Base-by-base conservation (phyloP, 2,329 filamentous ascomycete genomes). In the Neofusicoccum cordaticola region DNA sequence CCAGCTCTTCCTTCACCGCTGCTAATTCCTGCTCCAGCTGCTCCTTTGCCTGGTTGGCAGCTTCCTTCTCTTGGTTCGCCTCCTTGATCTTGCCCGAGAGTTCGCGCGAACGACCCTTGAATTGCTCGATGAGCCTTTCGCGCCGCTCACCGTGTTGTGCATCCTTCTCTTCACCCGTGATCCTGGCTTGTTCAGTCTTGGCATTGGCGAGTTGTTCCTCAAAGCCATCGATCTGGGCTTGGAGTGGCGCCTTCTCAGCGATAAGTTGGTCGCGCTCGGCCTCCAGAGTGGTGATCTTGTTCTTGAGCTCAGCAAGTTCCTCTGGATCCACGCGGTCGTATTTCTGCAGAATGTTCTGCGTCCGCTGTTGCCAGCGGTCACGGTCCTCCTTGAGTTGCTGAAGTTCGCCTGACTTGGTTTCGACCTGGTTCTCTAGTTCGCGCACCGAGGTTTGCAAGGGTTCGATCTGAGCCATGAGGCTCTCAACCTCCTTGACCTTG, bases 281-380 rank as follows among this genome's bases (percentile, higher is more conserved):
- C 62, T 84, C 72, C 50, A 82, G 69, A 27, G 74, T 74, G 15
- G 86, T 80, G 62, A 97, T 86, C 66, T 89, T 88, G 73, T 90
- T 87, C 80, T 95, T 97, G 65, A 99, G 84, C 66, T 90, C 88
- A 71, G 98, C 94, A 74, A 97, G 86, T 73, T 98, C 94, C 2
- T 91, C 92, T 48, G 95, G 94, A 73, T 99, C 95, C 61, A 96
- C 92, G 64, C 94, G 91, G 70, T 97, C 93, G 73, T 98, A 97
- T 75, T 97, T 97, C 69, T 92, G 93, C 58, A 99, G 86, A 67
- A 99, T 97, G 70, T 96, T 92, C 74, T 98, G 93, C 1, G 93
- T 96, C 27, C 95, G 90, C 82, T 97, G 94, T 78, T 97, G 93
- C 91, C 94, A 97, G 65, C 92, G 87, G 74, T 98, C 94, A 15